Evolutionary conservation across 2,329 filamentous ascomycete species (phyloP).

Genomic region (Penicillium paneum): DNA sequence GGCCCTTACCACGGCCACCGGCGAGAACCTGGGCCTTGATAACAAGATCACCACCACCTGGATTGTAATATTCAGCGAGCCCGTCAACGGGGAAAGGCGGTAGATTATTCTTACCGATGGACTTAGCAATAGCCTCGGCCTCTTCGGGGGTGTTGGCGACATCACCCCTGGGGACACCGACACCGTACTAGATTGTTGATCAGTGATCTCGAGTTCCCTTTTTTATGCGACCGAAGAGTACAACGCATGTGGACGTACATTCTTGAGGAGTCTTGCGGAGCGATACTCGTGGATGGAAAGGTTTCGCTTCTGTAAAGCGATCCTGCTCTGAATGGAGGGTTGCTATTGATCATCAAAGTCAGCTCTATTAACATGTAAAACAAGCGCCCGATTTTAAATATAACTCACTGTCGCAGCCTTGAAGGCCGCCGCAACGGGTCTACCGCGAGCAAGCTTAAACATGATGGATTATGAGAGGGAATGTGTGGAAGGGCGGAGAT

Average conservation of each 20-base stretch:
- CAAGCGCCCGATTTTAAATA: conserved; percentile 9
- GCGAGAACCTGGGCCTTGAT: conserved; percentile 99
- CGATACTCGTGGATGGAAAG: conserved; percentile 98
- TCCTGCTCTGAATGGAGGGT: conserved; percentile 50
- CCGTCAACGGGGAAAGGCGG: neutral
- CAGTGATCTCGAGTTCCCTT: conserved; percentile 17
- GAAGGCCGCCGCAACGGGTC: conserved; percentile 75
- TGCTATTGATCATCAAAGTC: conserved; percentile 47
- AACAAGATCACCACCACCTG: conserved; percentile 86
- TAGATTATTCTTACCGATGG: conserved; percentile 63
- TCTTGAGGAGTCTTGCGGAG: conserved; percentile 83
- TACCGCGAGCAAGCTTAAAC: conserved; percentile 83
- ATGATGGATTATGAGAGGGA: conserved; percentile 53
- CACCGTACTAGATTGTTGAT: conserved; percentile 68
- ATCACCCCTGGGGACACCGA: conserved; percentile 85
- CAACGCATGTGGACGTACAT: conserved; percentile 43
- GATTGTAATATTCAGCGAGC: conserved; percentile 18
- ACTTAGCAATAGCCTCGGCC: conserved; percentile 86
- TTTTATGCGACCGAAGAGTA: conserved; percentile 13
- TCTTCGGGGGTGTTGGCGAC: conserved; percentile 80
- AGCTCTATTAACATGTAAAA: conserved; percentile 5
- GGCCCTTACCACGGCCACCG: conserved; percentile 95
- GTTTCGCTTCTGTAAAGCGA: conserved; percentile 72
- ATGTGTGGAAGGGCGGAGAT: conserved; percentile 8
- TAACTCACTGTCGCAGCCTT: conserved; percentile 70